Base-by-base conservation (phyloP, 495 filamentous ascomycete genomes). In the Alectoria sarmentosa region DNA sequence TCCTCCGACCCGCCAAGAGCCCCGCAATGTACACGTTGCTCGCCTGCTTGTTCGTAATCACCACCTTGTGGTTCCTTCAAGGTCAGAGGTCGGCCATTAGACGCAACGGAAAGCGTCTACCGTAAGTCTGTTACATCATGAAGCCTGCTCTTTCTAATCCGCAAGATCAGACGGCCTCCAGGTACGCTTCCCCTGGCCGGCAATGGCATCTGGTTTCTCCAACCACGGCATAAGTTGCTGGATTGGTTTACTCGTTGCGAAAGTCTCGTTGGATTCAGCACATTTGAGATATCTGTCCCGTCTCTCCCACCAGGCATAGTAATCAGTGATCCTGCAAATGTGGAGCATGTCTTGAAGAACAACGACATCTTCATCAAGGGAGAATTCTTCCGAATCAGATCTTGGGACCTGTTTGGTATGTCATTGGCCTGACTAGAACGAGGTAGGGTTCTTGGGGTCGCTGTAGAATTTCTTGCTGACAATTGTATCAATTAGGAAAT, bases 261-360 rank as follows among this genome's bases (percentile, higher is more conserved):
- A 62, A 75, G 72, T 34, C 72, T 72, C 56, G 82, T 80, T 58
- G 83, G 82, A 49, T 77, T 79, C 41, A 80, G 81, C 70, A 85
- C 84, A 0, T 81, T 81, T 60, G 77, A 82, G 60, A 78, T 86
- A 34, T 78, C 73, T 10, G 82, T 86, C 11, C 84, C 84, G 23
- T 81, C 81, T 0, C 68, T 86, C 39, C 83, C 83, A 14, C 78
- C 83, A 2, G 83, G 80, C 1, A 80, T 85, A 44, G 78, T 86
- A 37, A 82, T 86, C 64, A 83, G 83, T 60, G 80, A 84, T 60
- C 83, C 83, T 19, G 74, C 73, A 57, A 85, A 84, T 59, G 73
- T 86, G 4, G 83, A 86, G 48, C 85, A 76, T 65, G 78, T 86
- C 32, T 79, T 85, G 66, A 84, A 83, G 69, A 77, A 86, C 56